Evolutionary conservation across 345 rosid genomes (phyloP), one percentile per base, ranked within the genome.

Genomic region (Orychophragmus violaceus): DNA sequence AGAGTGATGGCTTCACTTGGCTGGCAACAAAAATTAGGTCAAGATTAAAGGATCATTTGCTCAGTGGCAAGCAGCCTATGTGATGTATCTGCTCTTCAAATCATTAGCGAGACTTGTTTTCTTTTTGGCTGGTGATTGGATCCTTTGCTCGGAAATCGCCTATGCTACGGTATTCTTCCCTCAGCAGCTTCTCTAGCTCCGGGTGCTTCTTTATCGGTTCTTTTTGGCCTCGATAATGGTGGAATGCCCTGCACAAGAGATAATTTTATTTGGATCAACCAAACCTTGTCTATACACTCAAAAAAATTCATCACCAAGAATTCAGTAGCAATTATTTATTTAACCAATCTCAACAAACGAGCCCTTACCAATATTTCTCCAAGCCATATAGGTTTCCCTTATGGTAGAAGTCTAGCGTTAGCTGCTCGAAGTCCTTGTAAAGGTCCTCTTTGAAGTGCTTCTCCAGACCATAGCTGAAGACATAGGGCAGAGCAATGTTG

Each of bases 401-500:
- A 25, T 8, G 83, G 65, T 87, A 90, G 69, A 88, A 88, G 63
- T 94, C 95, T 8, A 94, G 87, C 2, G 97, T 69, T 61, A 90
- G 85, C 76, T 79, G 78, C 73, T 94, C 99, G 64, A 94, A 94
- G 78, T 94, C 96, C 74, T 72, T 81, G 70, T 88, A 94, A 51
- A 94, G 76, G 66, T 90, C 89, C 66, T 85, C 97, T 8, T 61
- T 72, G 55, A 80, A 94, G 49, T 83, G 68, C 76, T 79, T 90
- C 87, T 94, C 99, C 82, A 94, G 80, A 63, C 99, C 99, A 66
- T 94, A 94, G 71, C 99, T 94, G 82, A 54, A 76, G 74, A 79
- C 17, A n/a, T 9, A 32, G 48, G 13, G 18, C 42, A 62, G 19
- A 57, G 19, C 30, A 10, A 18, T 55, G 36, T 27, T 14, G 59